Percentiles rank a stretch among this genome's conserved stretches.
Evolutionary conservation across 371 early-diverging fungal genomes (phyloP).

Genomic region (Nematocida ironsii): DNA sequence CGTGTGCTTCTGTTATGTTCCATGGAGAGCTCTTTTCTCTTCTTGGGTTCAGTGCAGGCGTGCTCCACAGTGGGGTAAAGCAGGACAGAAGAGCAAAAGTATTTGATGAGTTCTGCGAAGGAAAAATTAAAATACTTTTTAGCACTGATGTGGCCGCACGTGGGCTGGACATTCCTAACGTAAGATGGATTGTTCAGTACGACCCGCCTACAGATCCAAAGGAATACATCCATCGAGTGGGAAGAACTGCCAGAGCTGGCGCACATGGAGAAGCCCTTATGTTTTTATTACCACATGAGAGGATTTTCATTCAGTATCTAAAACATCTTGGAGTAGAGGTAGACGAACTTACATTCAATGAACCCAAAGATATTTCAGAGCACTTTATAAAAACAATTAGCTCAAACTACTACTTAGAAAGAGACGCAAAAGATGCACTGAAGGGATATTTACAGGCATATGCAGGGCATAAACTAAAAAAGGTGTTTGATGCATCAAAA

Average conservation of each 20-base stretch:
- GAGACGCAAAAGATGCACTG: constrained; percentile 92
- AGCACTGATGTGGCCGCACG: constrained; percentile 57
- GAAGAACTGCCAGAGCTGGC: constrained; percentile 77
- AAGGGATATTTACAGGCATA: constrained; percentile 92
- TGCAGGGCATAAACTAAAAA: constrained; percentile 85
- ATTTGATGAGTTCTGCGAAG: constrained; percentile 59
- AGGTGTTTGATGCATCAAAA: constrained; percentile 82
- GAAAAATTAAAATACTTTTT: constrained; percentile 52
- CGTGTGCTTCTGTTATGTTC: constrained; percentile 67
- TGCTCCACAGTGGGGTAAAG: constrained; percentile 68
- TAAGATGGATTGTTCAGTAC: constrained; percentile 57
- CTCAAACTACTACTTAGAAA: constrained; percentile 94
- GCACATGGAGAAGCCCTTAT: constrained; percentile 29
- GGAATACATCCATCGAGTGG: constrained; percentile 80
- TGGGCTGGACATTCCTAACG: constrained; percentile 49
- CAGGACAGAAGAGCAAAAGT: constrained; percentile 65
- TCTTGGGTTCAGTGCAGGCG: constrained; percentile 38
- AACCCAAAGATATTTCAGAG: constrained; percentile 33
- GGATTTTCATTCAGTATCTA: constrained; percentile 51
- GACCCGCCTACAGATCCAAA: constrained; percentile 63
- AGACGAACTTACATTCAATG: constrained; percentile 29
- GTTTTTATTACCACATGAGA: constrained; percentile 71
- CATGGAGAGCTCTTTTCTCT: constrained; percentile 71
- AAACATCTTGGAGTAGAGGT: constrained; percentile 46
- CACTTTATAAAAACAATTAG: constrained; percentile 77